Evolutionary conservation across 805 yeast species (phyloP), one percentile per base, ranked within the genome.

Genomic region (Hanseniaspora thailandica): DNA sequence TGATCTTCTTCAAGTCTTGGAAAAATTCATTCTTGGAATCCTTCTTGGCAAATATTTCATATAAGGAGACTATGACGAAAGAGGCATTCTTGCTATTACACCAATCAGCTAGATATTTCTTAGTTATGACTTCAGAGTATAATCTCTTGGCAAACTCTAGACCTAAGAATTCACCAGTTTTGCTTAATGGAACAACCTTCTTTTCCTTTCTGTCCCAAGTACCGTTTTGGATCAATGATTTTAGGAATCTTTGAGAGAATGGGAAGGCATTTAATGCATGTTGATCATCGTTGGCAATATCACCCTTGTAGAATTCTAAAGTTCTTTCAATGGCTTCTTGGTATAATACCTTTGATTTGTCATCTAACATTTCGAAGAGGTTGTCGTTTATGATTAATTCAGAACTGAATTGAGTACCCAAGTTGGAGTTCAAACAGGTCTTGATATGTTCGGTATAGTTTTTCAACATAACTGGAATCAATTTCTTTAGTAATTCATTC

Each of bases 331-430:
- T 62, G 35, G 86, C 75, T 48, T 71, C 68, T 41, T 71, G 68
- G 63, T 76, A 73, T 45, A 65, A 61, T n/a, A 58, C 61, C 15
- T 48, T 46, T 20, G 62, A 68, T 62, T 70, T 60, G 64, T 64
- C 63, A 64, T 73, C 72, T 17, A 64, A 69, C 17, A 70, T 75
- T 17, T 68, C 71, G 49, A 64, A 67, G 34, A 71, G 68, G 6
- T 73, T 74, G 45, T 76, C 76, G 59, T 76, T 79, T 57, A 84
- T 73, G 53, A 87, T 68, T 26, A 86, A 72, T 69, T 90, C 97
- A 43, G 82, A 74, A 51, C 85, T 71, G 59, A 86, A 82, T 69
- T 90, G 97, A 39, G 93, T 76, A 30, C 95, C 95, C 55, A 89
- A 68, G 62, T 83, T 84, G 57, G 81, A 83, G n/a, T 70, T 67